These are phyloP conservation scores for Pinguiococcus pyrenoidosus DNA, from an alignment of 108 stramenopile genomes.

Conservation along the genomic window DNA sequence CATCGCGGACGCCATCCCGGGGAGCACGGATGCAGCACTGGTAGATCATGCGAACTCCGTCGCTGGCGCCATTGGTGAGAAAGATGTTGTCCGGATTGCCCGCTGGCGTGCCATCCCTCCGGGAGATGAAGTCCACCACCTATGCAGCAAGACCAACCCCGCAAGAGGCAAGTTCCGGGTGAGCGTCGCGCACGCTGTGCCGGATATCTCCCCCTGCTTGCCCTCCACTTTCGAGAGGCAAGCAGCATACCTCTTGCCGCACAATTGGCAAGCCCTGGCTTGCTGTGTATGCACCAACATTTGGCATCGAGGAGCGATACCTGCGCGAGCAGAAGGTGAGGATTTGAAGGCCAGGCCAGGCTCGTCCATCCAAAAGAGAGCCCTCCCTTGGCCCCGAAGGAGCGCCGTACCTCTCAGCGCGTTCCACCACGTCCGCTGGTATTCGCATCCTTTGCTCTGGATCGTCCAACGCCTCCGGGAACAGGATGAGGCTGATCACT, in stretches of 20 bases:
- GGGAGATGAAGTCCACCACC: slow-evolving; percentile 59
- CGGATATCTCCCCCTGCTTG: neutral
- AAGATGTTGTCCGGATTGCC: slow-evolving; percentile 63
- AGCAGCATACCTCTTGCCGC: neutral
- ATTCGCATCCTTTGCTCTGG: neutral
- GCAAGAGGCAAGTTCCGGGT: neutral
- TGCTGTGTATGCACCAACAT: neutral
- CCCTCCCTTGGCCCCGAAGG: neutral
- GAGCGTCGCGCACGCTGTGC: slow-evolving; percentile 26
- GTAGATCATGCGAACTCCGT: slow-evolving; percentile 42
- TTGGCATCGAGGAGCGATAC: too few relatives aligned
- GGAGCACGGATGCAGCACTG: slow-evolving; percentile 1
- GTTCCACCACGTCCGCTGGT: slow-evolving; percentile 4
- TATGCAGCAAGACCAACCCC: neutral
- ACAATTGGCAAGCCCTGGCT: neutral
- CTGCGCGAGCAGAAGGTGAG: too few relatives aligned
- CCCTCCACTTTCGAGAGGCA: neutral
- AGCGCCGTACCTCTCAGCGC: slow-evolving; percentile 2
- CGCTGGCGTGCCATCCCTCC: slow-evolving; percentile 54
- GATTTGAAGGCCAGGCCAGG: too few relatives aligned
- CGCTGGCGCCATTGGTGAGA: slow-evolving; percentile 76
- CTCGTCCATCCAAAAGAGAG: neutral
- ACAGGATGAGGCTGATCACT: slow-evolving; percentile 58
- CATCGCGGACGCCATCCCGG: slow-evolving; percentile 16
- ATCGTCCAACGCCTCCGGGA: slow-evolving; percentile 35